A percentile compares a stretch with the other conserved stretches of the same genome.
phyloP scores from a whole-genome alignment of 2,329 filamentous ascomycete genomes.

The Cadophora gregata region DNA sequence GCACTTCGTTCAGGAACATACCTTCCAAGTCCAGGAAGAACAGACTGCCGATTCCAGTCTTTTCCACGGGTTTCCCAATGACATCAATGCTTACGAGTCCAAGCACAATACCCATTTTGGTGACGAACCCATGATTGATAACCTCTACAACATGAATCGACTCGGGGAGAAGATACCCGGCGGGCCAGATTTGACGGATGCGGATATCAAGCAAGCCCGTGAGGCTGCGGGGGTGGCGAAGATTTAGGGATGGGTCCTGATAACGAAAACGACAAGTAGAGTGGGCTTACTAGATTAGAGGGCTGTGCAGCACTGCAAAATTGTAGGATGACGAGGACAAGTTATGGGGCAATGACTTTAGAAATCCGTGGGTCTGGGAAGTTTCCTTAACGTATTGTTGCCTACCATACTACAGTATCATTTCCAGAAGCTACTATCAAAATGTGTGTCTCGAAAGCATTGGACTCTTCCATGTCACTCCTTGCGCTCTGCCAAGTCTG shows the following conservation, averaged over 20 bases:
- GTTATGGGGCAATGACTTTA: not conserved
- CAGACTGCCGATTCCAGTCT: too few species aligned
- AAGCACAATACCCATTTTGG: conserved; percentile 43
- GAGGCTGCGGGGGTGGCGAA: conserved; percentile 35
- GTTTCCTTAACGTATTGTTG: not conserved
- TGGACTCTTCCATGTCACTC: not conserved
- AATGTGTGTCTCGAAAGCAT: too few species aligned
- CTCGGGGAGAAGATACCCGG: conserved; percentile 56
- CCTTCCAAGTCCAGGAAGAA: not conserved
- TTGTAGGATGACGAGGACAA: conserved; percentile 1
- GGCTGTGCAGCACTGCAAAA: conserved; percentile 13
- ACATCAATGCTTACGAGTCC: conserved; percentile 20
- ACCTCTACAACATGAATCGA: conserved; percentile 60
- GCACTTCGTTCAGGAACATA: not conserved
- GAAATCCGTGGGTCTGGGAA: not conserved
- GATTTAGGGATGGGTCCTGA: conserved; percentile 5
- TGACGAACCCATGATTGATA: conserved; percentile 69
- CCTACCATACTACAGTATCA: not conserved
- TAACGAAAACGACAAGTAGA: not conserved
- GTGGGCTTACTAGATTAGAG: conserved; percentile 1
- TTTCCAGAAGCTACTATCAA: too few species aligned
- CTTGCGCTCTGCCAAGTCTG: conserved; percentile 1
- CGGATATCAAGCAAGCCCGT: conserved; percentile 51
- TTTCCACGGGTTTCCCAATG: not conserved
- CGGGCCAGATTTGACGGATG: conserved; percentile 56